Conservation (phyloP, 306 rosid species). For the Delonix regia region DNA sequence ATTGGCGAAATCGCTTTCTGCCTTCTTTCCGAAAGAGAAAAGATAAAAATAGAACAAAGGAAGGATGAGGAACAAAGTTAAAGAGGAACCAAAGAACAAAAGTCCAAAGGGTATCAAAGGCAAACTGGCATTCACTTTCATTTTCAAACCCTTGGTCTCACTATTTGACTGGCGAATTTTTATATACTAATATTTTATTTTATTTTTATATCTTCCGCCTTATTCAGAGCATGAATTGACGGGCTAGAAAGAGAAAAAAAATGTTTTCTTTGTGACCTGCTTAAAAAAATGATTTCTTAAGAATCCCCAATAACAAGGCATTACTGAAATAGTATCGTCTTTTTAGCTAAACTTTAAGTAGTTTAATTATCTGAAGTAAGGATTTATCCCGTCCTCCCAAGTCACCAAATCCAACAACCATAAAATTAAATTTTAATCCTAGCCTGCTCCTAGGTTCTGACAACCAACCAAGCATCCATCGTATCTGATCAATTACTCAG, state of each 20-base stretch:
- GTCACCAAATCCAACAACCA: too few relatives aligned
- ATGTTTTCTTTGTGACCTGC: too few relatives aligned
- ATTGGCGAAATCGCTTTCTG: constrained; percentile 45
- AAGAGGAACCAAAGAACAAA: not conserved
- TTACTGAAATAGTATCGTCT: too few relatives aligned
- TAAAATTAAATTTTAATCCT: not conserved
- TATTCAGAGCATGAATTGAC: not conserved
- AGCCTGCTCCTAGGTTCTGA: not conserved
- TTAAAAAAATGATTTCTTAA: too few relatives aligned
- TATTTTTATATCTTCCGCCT: not conserved
- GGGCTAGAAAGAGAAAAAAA: not conserved
- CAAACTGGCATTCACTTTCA: not conserved
- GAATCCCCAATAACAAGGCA: too few relatives aligned
- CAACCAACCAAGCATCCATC: not conserved
- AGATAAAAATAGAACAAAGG: not conserved
- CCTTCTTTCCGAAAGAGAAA: constrained; percentile 24
- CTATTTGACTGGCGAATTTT: not conserved
- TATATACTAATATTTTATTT: not conserved
- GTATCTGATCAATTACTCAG: not conserved
- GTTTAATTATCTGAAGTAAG: too few relatives aligned
- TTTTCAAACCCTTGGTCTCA: not conserved
- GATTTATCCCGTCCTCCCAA: too few relatives aligned
- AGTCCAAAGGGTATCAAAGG: constrained; percentile 17
- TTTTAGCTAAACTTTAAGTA: too few relatives aligned
- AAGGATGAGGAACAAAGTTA: not conserved